Evolutionary conservation across 2,329 filamentous ascomycete species (phyloP).

Genomic region (Phoma sp.): DNA sequence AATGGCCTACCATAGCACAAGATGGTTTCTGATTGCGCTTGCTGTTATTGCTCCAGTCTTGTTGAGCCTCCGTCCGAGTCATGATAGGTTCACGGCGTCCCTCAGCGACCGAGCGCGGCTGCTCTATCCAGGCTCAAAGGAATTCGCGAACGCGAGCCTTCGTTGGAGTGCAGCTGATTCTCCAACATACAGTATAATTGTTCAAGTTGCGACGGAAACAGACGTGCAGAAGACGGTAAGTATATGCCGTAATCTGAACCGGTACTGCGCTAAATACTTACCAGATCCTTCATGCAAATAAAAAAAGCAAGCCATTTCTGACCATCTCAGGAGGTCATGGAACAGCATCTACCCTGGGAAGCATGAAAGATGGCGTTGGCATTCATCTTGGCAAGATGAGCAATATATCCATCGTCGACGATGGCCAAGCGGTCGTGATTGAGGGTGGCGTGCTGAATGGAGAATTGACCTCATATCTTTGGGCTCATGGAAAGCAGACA

Average conservation of each 20-base stretch:
- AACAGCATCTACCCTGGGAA: conserved; percentile 30
- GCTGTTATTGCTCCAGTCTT: not conserved
- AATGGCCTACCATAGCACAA: not conserved
- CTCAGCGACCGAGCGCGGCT: not conserved
- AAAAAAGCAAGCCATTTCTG: conserved; percentile 43
- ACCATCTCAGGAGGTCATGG: conserved; percentile 49
- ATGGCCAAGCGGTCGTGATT: conserved; percentile 15
- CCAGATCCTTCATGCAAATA: conserved; percentile 32
- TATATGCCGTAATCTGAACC: not conserved
- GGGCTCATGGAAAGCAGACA: conserved; percentile 36
- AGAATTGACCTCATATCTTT: conserved; percentile 36
- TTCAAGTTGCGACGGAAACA: conserved; percentile 27
- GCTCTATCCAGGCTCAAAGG: not conserved
- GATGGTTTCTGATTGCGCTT: not conserved
- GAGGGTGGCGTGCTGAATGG: conserved; percentile 35
- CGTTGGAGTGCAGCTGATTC: conserved; percentile 18
- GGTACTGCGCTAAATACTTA: not conserved
- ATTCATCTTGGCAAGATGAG: conserved; percentile 3
- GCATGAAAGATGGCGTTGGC: conserved; percentile 22
- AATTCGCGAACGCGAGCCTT: not conserved
- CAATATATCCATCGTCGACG: not conserved
- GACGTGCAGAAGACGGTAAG: conserved; percentile 32
- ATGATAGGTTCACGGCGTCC: not conserved
- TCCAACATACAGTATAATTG: conserved; percentile 26
- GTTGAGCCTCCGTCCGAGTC: not conserved